Evolutionary conservation across 2,329 filamentous ascomycete genomes (phyloP), one percentile per base, ranked within the genome.

Genomic region (Mycocentrospora acerina): DNA sequence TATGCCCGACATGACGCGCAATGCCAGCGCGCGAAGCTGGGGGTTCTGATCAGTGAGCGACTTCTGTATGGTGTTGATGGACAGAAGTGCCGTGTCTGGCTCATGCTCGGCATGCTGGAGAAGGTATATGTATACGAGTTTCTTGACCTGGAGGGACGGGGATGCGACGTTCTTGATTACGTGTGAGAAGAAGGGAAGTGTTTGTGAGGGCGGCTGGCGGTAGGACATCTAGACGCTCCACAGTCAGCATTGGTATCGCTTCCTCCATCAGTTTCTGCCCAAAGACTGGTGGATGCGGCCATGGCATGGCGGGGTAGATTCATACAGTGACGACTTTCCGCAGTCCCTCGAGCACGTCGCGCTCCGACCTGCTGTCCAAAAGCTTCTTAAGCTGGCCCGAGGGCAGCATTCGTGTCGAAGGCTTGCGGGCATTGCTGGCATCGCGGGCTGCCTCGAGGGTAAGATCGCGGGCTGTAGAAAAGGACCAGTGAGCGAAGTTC

Each of bases 41-140:
- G 93, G 88, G 65, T 90, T 96, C 41, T 84, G 77, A 69, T 98
- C 93, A 16, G 90, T 95, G 42, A 98, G 80, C 8, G 91, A 95
- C 70, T 96, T 97, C 64, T 98, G 93, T 56, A 98, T 97, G 6
- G 93, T 95, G 71, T 98, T 98, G 78, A 98, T 96, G 42, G 90
- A 95, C 29, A 98, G 79, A 25, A 98, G 79, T 14, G 93, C 90
- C 30, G 96, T 86, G 69, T 98, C 93, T 41, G 91, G 93, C 62
- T 97, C 93, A 49, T 90, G 83, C 67, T 97, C 93, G 66, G 93
- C 93, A 77, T 98, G 90, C 65, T 94, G 88, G 44, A 97, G 85
- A 46, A 98, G 83, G 71, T 96, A 98, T 65, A 96, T 95, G 75
- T 98, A 98, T 47, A 98, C 93, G 39, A 98, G 82, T 69, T 97